phyloP scores from a whole-genome alignment of 192 early-diverging fungal genomes.

The Chytriomyces confervae region DNA sequence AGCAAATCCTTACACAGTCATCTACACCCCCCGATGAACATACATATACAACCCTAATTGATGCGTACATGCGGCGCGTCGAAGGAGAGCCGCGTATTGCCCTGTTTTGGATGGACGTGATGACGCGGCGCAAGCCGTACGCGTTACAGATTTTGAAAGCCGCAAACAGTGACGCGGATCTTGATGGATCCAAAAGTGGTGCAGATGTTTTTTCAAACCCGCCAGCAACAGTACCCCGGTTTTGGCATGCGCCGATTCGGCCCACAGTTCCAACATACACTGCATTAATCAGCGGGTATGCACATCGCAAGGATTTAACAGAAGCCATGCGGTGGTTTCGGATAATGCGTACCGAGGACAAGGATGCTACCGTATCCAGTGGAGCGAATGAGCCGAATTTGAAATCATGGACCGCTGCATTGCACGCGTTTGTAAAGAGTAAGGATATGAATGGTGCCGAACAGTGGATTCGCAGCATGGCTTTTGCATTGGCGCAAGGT shows the following conservation, averaged over 20 bases:
- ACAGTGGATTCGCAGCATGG: conserved; percentile 14
- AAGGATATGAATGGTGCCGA: conserved; percentile 28
- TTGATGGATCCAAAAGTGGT: background rate
- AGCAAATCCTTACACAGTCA: conserved; percentile 3
- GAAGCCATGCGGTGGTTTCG: conserved; percentile 34
- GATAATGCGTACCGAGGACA: background rate
- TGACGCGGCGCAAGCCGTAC: conserved; percentile 1
- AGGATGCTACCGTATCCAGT: background rate
- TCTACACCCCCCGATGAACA: conserved; percentile 23
- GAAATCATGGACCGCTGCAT: conserved; percentile 25
- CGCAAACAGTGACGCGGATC: background rate
- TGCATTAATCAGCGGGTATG: conserved; percentile 31
- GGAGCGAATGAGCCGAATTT: conserved; percentile 18
- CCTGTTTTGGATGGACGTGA: conserved; percentile 26
- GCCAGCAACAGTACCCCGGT: background rate
- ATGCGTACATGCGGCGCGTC: conserved; percentile 15
- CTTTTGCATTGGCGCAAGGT: background rate
- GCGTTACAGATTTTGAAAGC: background rate
- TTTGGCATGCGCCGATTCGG: background rate
- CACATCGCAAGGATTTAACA: conserved; percentile 14
- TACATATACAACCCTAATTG: conserved; percentile 31
- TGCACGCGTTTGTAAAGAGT: conserved; percentile 20
- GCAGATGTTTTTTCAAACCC: background rate
- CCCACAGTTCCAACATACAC: conserved; percentile 25
- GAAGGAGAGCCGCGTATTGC: conserved; percentile 12